A percentile compares a stretch with the other conserved stretches of the same genome.
Evolutionary conservation across 192 early-diverging fungal genomes (phyloP).

Genomic region (Paraglomus occultum): DNA sequence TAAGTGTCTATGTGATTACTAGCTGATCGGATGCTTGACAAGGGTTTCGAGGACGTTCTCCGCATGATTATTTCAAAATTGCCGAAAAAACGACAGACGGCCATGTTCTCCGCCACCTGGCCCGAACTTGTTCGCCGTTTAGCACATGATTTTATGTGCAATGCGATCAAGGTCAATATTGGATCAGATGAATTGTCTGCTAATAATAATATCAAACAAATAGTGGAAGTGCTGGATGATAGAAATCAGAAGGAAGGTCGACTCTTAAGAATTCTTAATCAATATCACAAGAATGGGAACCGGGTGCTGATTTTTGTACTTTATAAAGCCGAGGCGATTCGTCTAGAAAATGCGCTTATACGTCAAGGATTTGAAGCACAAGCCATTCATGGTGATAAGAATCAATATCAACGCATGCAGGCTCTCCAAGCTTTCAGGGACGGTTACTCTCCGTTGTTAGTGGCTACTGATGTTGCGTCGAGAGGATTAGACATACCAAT

Average conservation of each 20-base stretch:
- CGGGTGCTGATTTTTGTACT: conserved; percentile 91
- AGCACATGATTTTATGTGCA: conserved; percentile 74
- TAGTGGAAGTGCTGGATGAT: conserved; percentile 85
- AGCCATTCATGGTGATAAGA: conserved; percentile 91
- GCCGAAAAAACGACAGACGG: conserved; percentile 76
- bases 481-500: conserved; percentile 88
- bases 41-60: conserved; percentile 91
- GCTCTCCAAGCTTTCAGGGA: conserved; percentile 81
- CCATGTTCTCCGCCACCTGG: conserved; percentile 98
- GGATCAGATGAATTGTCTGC: conserved; percentile 88
- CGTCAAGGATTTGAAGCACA: conserved; percentile 77
- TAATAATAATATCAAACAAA: conserved; percentile 80
- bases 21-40: conserved; percentile 97
- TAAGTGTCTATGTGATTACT: not conserved
- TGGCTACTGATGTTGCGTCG: conserved; percentile 94
- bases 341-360: conserved; percentile 72
- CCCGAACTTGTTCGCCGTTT: conserved; percentile 86
- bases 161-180: conserved; percentile 80
- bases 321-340: conserved; percentile 93
- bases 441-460: conserved; percentile 77
- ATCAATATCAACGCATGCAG: conserved; percentile 75
- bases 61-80: conserved; percentile 80
- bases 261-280: conserved; percentile 72
- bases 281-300: conserved; percentile 88
- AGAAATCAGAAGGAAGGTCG: conserved; percentile 70